A percentile compares a stretch with the other conserved stretches of the same genome.
phyloP scores from a whole-genome alignment of 192 early-diverging fungal genomes.

The Endogone sp. region DNA sequence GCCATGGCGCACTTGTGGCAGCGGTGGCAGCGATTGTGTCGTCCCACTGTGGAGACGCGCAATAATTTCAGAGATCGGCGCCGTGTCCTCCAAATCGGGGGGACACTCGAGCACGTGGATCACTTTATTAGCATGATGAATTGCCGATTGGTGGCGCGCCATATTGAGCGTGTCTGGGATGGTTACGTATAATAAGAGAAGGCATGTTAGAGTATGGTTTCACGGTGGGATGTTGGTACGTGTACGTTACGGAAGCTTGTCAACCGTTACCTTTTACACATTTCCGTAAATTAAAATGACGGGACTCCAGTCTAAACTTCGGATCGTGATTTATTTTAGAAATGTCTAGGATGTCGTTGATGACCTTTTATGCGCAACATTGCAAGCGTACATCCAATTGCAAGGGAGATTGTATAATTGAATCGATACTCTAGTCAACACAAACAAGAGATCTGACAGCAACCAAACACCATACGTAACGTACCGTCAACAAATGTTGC shows the following conservation, averaged over 20 bases:
- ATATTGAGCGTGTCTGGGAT: slow-evolving; percentile 30
- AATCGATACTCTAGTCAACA: not conserved
- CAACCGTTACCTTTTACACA: slow-evolving; percentile 48
- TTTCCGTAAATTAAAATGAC: slow-evolving; percentile 44
- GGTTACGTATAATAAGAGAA: no score
- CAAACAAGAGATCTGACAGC: slow-evolving; percentile 7
- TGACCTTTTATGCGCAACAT: slow-evolving; percentile 29
- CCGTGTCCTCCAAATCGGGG: slow-evolving; percentile 20
- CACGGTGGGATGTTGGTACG: not conserved
- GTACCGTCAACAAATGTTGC: slow-evolving; percentile 52
- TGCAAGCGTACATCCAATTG: no score
- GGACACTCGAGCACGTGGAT: slow-evolving; percentile 29
- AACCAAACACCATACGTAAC: not conserved
- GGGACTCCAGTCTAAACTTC: slow-evolving; percentile 44
- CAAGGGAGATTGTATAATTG: no score
- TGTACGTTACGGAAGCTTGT: no score
- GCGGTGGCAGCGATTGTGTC: slow-evolving; percentile 4
- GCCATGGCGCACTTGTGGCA: slow-evolving; percentile 5
- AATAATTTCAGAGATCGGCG: slow-evolving; percentile 19
- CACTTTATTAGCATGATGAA: slow-evolving; percentile 24
- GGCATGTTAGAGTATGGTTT: no score
- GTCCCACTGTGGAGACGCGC: slow-evolving; percentile 3
- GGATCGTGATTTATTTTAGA: slow-evolving; percentile 52
- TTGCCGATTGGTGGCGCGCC: slow-evolving; percentile 34
- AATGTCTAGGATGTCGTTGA: slow-evolving; percentile 53